These are phyloP conservation scores for Ganoderma lingzhi DNA, from an alignment of 1,284 basidiomycete species.

Conservation along the genomic window DNA sequence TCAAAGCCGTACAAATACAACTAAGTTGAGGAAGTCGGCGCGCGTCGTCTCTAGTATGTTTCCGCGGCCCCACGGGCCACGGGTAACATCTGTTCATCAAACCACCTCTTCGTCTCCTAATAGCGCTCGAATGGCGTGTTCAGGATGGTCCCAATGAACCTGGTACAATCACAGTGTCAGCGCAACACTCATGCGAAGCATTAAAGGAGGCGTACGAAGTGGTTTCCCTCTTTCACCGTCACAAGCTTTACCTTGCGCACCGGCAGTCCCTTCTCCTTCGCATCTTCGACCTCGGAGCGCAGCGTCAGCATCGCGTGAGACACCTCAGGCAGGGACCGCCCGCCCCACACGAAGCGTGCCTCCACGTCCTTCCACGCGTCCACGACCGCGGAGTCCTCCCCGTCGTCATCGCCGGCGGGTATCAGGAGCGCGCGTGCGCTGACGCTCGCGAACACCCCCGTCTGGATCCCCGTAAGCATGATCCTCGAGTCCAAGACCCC, in stretches of 20 bases:
- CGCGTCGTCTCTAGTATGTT: background rate
- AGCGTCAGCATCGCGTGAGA: slow-evolving; percentile 14
- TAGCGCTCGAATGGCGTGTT: slow-evolving; percentile 9
- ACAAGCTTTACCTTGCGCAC: slow-evolving; percentile 18
- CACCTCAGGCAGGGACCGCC: slow-evolving; percentile 20
- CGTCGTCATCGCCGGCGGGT: background rate
- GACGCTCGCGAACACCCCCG: background rate
- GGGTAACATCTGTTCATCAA: background rate
- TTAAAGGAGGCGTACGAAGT: slow-evolving; percentile 23
- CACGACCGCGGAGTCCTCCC: background rate
- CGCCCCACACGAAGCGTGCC: slow-evolving; percentile 25
- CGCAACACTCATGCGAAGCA: background rate
- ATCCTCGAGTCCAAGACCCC: slow-evolving; percentile 22
- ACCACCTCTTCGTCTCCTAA: slow-evolving; percentile 8
- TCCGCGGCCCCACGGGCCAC: background rate
- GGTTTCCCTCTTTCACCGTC: slow-evolving; percentile 23
- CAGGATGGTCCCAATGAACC: slow-evolving; percentile 20
- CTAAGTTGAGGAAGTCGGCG: background rate
- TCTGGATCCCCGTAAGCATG: slow-evolving; percentile 5
- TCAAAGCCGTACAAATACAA: background rate
- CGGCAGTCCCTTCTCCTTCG: slow-evolving; percentile 5
- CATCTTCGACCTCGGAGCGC: slow-evolving; percentile 14
- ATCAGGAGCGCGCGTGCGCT: background rate
- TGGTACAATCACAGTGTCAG: background rate
- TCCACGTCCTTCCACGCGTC: slow-evolving; percentile 23